Evolutionary conservation across 2,329 filamentous ascomycete genomes (phyloP).

Genomic region (Blastomyces gilchristii): DNA sequence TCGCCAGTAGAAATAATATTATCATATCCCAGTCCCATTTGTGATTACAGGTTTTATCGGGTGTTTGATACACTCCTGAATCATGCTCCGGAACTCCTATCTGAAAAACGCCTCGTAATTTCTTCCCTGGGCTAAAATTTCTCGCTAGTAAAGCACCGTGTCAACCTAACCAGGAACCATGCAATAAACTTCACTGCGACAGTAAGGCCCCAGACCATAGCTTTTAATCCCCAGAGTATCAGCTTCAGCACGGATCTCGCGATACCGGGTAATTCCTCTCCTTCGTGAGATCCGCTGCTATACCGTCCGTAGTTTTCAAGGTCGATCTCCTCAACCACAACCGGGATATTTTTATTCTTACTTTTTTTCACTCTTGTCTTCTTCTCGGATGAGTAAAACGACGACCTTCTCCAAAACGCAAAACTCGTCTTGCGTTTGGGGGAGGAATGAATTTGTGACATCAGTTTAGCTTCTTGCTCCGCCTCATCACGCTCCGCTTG

Average conservation of each 20-base stretch:
- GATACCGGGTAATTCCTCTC: constrained; percentile 31
- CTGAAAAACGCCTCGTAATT: not conserved
- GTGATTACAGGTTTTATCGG: not conserved
- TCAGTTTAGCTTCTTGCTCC: constrained; percentile 28
- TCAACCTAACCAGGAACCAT: constrained; percentile 33
- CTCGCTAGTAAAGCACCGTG: constrained; percentile 33
- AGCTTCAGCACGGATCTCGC: constrained; percentile 28
- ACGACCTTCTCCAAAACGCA: constrained; percentile 12
- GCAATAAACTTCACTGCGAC: constrained; percentile 31
- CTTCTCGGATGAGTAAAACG: constrained; percentile 15
- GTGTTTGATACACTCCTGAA: not conserved
- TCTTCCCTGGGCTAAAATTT: constrained; percentile 26
- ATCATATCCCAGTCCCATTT: not conserved
- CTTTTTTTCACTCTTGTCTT: constrained; percentile 16
- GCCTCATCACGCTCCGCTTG: constrained; percentile 36
- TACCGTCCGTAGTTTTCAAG: constrained; percentile 37
- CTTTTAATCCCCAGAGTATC: constrained; percentile 30
- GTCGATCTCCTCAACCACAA: constrained; percentile 36
- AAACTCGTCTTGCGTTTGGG: constrained; percentile 13
- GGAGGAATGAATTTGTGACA: constrained; percentile 25
- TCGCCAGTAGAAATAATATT: not conserved
- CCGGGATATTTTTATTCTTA: constrained; percentile 24
- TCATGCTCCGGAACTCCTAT: not conserved
- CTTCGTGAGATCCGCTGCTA: constrained; percentile 27
- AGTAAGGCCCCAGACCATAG: constrained; percentile 31